Evolutionary conservation across 495 filamentous ascomycete genomes (phyloP), one percentile per base, ranked within the genome.

Genomic region (Xylaria scruposa): DNA sequence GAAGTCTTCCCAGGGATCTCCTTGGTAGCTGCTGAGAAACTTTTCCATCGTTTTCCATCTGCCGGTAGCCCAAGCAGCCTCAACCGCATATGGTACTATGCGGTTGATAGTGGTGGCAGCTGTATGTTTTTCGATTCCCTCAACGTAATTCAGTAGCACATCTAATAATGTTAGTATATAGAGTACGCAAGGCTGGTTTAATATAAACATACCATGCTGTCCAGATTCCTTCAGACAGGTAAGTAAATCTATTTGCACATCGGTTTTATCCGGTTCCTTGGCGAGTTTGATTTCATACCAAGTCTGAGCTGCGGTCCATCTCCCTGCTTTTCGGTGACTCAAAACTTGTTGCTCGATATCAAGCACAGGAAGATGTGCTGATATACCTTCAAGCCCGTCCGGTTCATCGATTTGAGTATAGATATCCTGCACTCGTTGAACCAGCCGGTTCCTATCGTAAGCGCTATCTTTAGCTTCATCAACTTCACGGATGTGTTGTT

Each of bases 351-450:
- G 95, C 58, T 97, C 93, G 66, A 97, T 88, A 70, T 94, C 91
- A 24, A 98, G 84, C 12, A 91, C 89, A 63, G 91, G 90, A 31
- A 98, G 80, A 77, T 96, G 90, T 6, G 92, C 89, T 12, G 95
- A 97, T 60, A 99, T 93, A 7, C 96, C 96, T 77, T 97, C 94
- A 53, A 99, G 91, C 0, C 97, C 95, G 80, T 99, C 96, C 1
- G 96, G 96, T 76, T 99, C 96, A 73, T 99, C 97, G 64, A 99
- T 98, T 73, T 97, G 90, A 1, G 93, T 94, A 80, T 98, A 99
- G 51, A 98, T 97, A 24, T 94, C 89, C 74, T 98, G 96, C 5
- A 99, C 82, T 38, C 90, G 86, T 74, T 94, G 89, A 74, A 95
- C 89, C 2, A 95, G 84, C 15, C 74, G 73, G 62, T 91, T 87